Base-by-base conservation (phyloP, 2,329 filamentous ascomycete genomes). In the Tolypocladium inflatum region DNA sequence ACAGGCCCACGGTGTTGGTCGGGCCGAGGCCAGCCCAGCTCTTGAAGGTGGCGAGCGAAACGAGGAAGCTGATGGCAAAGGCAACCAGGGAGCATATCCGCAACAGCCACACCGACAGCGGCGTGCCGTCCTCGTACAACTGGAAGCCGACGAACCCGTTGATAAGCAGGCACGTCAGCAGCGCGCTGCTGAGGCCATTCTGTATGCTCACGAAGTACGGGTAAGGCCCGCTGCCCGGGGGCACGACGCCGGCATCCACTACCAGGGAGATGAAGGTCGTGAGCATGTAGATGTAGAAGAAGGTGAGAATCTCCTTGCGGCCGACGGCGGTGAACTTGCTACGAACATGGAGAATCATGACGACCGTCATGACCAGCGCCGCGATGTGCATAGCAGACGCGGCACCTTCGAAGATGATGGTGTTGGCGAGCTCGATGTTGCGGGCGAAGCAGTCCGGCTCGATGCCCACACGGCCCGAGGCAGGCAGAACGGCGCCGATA, bases 121-220 rank as follows among this genome's bases (percentile, higher is more conserved):
- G 87, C 1, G 94, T 99, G 55, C 94, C 94, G 68, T 99, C 94
- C 74, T 99, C 94, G 73, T 99, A 99, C 15, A 99, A 80, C 74
- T 97, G 94, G 74, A 99, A 99, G 39, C 94, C 94, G 57, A 99
- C 93, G 69, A 99, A 99, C 50, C 94, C 94, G 73, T 97, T 97
- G 78, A 99, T 92, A 66, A 97, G 78, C 58, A 99, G 79, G 71
- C 89, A 95, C 33, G 91, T 93, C 70, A 94, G 88, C 35, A 96
- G 81, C 1, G 94, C 90, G 41, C 91, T 96, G 26, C 86, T 79
- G 56, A 99, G 79, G 17, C 93, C 94, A 62, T 87, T 88, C 68
- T 99, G 94, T 7, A 88, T 84, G 13, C 91, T 89, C 63, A 90
- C 89, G 69, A 99, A 97, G 78, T 96, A 99, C 0, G 92, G 88